A percentile compares a stretch with the other conserved stretches of the same genome.
These are phyloP conservation scores for Fulvia fulva DNA, from an alignment of 2,329 filamentous ascomycete genomes.

Conservation along the genomic window DNA sequence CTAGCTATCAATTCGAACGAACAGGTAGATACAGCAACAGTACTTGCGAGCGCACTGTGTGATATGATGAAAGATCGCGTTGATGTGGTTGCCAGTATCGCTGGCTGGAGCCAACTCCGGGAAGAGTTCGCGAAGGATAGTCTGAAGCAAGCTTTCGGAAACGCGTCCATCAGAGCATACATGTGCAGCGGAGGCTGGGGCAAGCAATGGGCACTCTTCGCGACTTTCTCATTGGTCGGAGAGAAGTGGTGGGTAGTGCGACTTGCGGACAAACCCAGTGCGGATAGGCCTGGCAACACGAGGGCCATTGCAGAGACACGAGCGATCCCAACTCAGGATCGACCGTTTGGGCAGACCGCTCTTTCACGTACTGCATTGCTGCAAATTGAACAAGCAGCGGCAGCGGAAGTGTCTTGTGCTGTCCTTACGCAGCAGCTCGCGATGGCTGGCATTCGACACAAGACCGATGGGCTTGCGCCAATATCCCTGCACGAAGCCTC, in stretches of 20 bases:
- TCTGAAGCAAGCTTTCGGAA: constrained; percentile 58
- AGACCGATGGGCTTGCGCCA: constrained; percentile 16
- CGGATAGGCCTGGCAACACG: background rate
- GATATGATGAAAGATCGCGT: constrained; percentile 55
- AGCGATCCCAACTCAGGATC: constrained; percentile 3
- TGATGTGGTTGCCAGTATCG: constrained; percentile 55
- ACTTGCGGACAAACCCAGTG: constrained; percentile 44
- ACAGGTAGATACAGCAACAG: constrained; percentile 35
- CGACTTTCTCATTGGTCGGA: constrained; percentile 66
- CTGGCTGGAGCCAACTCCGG: constrained; percentile 58
- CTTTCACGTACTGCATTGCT: constrained; percentile 23
- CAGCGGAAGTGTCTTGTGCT: constrained; percentile 32
- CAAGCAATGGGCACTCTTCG: constrained; percentile 64
- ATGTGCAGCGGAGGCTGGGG: constrained; percentile 65
- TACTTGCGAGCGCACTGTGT: constrained; percentile 11
- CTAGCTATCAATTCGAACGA: constrained; percentile 59
- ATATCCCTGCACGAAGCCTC: constrained; percentile 6
- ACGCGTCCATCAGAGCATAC: constrained; percentile 65
- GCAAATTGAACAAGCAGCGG: constrained; percentile 38
- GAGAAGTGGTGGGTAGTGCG: constrained; percentile 77
- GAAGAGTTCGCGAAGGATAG: constrained; percentile 49
- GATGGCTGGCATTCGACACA: constrained; percentile 19
- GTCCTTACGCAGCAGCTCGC: constrained; percentile 26
- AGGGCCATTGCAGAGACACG: constrained; percentile 21
- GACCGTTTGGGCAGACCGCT: background rate